These are phyloP conservation scores for Penicillium alfredii DNA, from an alignment of 495 filamentous ascomycete species.

Conservation along the genomic window DNA sequence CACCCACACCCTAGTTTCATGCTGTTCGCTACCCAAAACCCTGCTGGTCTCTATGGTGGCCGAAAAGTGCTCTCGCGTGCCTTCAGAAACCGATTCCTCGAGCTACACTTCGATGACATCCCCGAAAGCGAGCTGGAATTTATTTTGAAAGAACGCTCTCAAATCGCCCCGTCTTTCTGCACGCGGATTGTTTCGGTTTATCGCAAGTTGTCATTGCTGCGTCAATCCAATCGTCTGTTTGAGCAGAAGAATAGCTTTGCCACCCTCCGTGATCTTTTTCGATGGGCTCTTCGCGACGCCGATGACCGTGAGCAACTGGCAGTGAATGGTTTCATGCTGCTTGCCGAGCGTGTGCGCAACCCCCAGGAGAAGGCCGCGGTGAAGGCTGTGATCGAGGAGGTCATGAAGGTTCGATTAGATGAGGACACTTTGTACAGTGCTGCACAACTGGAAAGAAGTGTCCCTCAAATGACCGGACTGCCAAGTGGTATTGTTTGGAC, in stretches of 20 bases:
- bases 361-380: constrained; percentile 77
- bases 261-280: constrained; percentile 90
- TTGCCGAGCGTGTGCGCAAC: constrained; percentile 92
- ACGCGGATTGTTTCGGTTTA: constrained; percentile 89
- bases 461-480: constrained; percentile 35
- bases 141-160: constrained; percentile 81
- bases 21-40: constrained; percentile 99
- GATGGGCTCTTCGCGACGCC: constrained; percentile 86
- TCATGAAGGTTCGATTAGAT: constrained; percentile 81
- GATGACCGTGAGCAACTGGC: constrained; percentile 86
- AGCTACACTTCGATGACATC: constrained; percentile 97
- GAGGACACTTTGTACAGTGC: constrained; percentile 65
- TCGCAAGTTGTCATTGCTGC: constrained; percentile 77
- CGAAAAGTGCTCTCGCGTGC: constrained; percentile 88
- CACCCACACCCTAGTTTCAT: constrained; percentile 92
- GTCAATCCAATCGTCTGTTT: constrained; percentile 84
- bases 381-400: constrained; percentile 83
- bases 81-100: constrained; percentile 94
- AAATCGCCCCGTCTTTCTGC: constrained; percentile 88
- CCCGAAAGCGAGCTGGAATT: constrained; percentile 91
- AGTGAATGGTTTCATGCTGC: constrained; percentile 88
- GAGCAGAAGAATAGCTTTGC: constrained; percentile 98
- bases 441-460: constrained; percentile 44
- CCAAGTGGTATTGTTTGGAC: constrained; percentile 80
- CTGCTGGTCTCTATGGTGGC: constrained; percentile 90